phyloP scores from a whole-genome alignment of 495 filamentous ascomycete species.

The Halenospora varia region DNA sequence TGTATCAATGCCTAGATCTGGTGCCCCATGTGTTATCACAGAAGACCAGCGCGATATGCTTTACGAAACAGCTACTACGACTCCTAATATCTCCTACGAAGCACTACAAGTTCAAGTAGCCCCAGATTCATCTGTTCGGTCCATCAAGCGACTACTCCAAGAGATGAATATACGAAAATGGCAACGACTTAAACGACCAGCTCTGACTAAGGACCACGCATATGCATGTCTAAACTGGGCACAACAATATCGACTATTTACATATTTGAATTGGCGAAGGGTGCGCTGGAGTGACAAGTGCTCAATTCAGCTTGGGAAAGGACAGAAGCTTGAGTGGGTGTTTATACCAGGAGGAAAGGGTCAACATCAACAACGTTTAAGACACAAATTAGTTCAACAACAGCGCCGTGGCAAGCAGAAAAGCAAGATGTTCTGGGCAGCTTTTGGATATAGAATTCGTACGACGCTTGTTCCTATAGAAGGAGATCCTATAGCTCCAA shows the following conservation, averaged over 20 bases:
- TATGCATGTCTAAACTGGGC: neutral
- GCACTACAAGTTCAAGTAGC: neutral
- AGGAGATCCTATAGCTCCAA: neutral
- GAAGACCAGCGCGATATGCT: no score
- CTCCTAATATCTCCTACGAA: neutral
- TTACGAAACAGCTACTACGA: no score
- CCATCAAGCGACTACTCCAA: neutral
- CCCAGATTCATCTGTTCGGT: neutral
- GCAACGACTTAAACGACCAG: neutral
- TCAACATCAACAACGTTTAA: neutral
- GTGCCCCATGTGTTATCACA: no score
- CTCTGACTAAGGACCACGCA: neutral
- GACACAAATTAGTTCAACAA: neutral
- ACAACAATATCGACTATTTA: neutral
- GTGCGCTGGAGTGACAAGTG: neutral
- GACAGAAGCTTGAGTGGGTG: neutral
- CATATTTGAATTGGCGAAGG: neutral
- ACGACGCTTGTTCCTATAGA: conserved; percentile 1
- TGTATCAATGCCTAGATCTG: no score
- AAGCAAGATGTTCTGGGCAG: conserved; percentile 9
- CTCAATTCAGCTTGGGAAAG: neutral
- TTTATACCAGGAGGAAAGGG: no score
- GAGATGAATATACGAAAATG: neutral
- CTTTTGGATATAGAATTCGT: conserved; percentile 1
- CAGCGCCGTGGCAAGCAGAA: neutral